Evolutionary conservation across 208 protist genomes (phyloP).

Genomic region (Wallacemonas sp.): DNA sequence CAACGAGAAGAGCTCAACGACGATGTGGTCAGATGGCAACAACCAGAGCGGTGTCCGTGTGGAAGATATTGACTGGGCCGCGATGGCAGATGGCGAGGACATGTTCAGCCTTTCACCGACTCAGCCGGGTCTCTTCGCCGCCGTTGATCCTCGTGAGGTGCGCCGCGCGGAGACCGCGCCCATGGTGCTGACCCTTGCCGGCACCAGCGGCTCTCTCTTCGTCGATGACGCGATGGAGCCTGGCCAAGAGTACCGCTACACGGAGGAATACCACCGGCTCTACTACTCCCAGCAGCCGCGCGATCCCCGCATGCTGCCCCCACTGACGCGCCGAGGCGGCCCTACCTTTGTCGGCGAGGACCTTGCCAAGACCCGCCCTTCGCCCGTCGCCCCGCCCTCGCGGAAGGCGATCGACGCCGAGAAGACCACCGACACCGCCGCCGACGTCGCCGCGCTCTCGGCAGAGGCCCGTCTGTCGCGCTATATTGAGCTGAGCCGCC

Average conservation of each 20-base stretch:
- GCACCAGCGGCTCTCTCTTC: slow-evolving; percentile 48
- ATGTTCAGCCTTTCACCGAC: slow-evolving; percentile 24
- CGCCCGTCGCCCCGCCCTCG: slow-evolving; percentile 4
- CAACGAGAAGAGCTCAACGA: neutral
- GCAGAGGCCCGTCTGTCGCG: slow-evolving; percentile 29
- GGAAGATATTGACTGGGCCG: slow-evolving; percentile 42
- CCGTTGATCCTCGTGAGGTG: slow-evolving; percentile 63
- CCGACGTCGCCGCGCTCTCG: neutral
- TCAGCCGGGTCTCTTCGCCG: slow-evolving; percentile 37
- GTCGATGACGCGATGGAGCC: slow-evolving; percentile 51
- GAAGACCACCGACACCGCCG: neutral
- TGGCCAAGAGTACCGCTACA: slow-evolving; percentile 83
- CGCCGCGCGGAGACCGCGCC: slow-evolving; percentile 76
- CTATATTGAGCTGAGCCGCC: slow-evolving; percentile 46
- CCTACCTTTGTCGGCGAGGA: slow-evolving; percentile 24
- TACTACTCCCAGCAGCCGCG: slow-evolving; percentile 83
- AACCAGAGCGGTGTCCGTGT: slow-evolving; percentile 16
- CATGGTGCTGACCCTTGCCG: slow-evolving; percentile 71
- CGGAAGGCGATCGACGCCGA: neutral
- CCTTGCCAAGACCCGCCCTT: slow-evolving; percentile 11
- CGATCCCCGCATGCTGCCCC: slow-evolving; percentile 80
- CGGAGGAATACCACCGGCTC: slow-evolving; percentile 68
- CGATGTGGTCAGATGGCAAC: slow-evolving; percentile 2
- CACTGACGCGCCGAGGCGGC: slow-evolving; percentile 43
- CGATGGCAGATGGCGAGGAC: slow-evolving; percentile 23